Conservation (phyloP, 2,329 filamentous ascomycete species). For the Sporothrix sp. region DNA sequence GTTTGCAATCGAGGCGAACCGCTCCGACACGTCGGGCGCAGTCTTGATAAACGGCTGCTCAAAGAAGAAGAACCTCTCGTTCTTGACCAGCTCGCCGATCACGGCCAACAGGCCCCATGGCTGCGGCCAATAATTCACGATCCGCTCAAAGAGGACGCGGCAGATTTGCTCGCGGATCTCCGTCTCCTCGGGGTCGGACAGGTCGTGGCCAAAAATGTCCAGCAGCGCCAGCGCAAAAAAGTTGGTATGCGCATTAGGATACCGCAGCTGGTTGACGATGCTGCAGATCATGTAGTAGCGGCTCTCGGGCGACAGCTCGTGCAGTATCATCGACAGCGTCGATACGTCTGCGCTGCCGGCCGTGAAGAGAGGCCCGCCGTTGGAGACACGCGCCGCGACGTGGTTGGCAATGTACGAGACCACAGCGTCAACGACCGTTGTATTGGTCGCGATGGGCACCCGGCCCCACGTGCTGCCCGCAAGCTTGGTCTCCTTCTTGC, state of each 20-base stretch:
- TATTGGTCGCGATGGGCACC: constrained; percentile 57
- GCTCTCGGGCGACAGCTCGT: constrained; percentile 64
- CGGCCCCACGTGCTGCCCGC: constrained; percentile 51
- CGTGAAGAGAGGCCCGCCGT: constrained; percentile 55
- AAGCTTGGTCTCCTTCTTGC: constrained; percentile 43
- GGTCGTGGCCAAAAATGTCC: constrained; percentile 72
- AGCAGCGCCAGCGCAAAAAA: constrained; percentile 85
- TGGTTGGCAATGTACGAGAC: constrained; percentile 72
- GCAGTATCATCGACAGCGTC: constrained; percentile 65
- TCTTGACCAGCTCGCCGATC: constrained; percentile 82
- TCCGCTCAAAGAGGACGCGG: constrained; percentile 75
- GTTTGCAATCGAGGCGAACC: constrained; percentile 23
- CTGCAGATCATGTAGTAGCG: constrained; percentile 77
- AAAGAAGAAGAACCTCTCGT: constrained; percentile 84
- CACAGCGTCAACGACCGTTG: constrained; percentile 66
- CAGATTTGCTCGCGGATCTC: constrained; percentile 87
- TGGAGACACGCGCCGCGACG: constrained; percentile 53
- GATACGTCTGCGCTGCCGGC: constrained; percentile 56
- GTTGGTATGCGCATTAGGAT: constrained; percentile 78
- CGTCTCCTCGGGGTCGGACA: constrained; percentile 61
- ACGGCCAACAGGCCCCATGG: constrained; percentile 92
- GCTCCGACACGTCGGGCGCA: constrained; percentile 57
- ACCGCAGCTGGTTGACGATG: constrained; percentile 86
- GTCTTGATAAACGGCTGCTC: constrained; percentile 86
- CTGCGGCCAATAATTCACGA: constrained; percentile 83